Conservation (phyloP, 345 rosid genomes). For the Triadica sebifera region DNA sequence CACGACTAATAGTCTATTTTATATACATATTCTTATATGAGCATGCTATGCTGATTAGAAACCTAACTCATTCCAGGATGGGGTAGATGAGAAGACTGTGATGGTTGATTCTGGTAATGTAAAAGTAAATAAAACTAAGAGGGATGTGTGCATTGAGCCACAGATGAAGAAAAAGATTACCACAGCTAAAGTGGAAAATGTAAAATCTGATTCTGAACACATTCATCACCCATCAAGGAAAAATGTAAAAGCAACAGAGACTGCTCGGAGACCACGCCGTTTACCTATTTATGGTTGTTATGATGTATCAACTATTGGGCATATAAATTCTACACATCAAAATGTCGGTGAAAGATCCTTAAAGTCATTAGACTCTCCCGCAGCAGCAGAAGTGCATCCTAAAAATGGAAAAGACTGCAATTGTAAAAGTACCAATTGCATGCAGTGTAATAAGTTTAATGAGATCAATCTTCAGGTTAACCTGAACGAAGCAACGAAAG, state of each 20-base stretch:
- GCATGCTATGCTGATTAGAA: constrained; percentile 6
- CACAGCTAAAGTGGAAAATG: constrained; percentile 29
- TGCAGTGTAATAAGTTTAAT: constrained; percentile 16
- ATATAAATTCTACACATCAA: constrained; percentile 22
- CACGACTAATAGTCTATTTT: background rate
- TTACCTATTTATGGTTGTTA: constrained; percentile 33
- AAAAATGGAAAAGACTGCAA: no score
- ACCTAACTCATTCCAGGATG: constrained; percentile 29
- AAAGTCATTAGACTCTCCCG: constrained; percentile 12
- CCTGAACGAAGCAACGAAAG: constrained; percentile 55
- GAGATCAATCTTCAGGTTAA: constrained; percentile 49
- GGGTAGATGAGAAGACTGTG: constrained; percentile 14
- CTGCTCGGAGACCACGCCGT: constrained; percentile 16
- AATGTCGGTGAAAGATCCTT: constrained; percentile 33
- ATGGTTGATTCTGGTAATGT: constrained; percentile 15
- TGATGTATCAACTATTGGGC: constrained; percentile 24
- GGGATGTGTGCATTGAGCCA: constrained; percentile 33
- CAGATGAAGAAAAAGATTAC: constrained; percentile 34
- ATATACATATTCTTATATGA: background rate
- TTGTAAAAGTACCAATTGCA: constrained; percentile 1
- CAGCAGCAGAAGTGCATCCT: no score
- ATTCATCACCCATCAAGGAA: constrained; percentile 20
- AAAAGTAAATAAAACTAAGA: constrained; percentile 22
- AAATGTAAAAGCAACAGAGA: constrained; percentile 25
- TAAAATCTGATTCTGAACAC: constrained; percentile 28